Conservation (phyloP, 257 asterid species). For the Phtheirospermum japonicum region DNA sequence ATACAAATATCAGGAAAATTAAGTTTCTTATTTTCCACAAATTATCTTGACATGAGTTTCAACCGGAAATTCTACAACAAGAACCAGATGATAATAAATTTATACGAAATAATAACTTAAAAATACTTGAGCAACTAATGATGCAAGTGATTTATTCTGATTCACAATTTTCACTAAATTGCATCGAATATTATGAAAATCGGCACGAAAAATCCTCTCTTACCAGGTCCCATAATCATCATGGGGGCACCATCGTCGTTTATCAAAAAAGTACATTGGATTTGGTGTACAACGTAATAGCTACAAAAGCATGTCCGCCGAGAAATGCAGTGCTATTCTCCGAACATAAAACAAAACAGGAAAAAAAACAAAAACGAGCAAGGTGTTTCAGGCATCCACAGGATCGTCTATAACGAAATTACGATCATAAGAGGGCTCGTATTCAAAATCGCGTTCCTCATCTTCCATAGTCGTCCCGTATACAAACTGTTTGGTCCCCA, state of each 20-base stretch:
- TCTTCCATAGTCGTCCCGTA: constrained; percentile 73
- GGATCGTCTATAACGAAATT: constrained; percentile 46
- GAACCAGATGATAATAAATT: too few relatives aligned
- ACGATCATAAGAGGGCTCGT: constrained; percentile 26
- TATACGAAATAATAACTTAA: too few relatives aligned
- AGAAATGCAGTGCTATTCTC: not conserved
- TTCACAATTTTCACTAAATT: not conserved
- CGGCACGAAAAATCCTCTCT: not conserved
- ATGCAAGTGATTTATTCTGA: not conserved
- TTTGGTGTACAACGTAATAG: not conserved
- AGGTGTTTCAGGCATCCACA: constrained; percentile 26
- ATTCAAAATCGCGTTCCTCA: constrained; percentile 39
- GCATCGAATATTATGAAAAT: not conserved
- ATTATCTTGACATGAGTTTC: too few relatives aligned
- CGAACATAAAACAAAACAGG: not conserved
- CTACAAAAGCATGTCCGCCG: constrained; percentile 1
- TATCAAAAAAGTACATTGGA: not conserved
- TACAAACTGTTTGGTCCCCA: constrained; percentile 78
- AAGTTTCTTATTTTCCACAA: too few relatives aligned
- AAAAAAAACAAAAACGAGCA: not conserved
- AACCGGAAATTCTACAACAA: too few relatives aligned
- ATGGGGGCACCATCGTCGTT: not conserved
- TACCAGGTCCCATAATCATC: not conserved
- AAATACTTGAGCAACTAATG: too few relatives aligned
- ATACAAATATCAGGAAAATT: too few relatives aligned